phyloP scores from a whole-genome alignment of 2,329 filamentous ascomycete genomes.

The Cephalotrichum gorgonifer region DNA sequence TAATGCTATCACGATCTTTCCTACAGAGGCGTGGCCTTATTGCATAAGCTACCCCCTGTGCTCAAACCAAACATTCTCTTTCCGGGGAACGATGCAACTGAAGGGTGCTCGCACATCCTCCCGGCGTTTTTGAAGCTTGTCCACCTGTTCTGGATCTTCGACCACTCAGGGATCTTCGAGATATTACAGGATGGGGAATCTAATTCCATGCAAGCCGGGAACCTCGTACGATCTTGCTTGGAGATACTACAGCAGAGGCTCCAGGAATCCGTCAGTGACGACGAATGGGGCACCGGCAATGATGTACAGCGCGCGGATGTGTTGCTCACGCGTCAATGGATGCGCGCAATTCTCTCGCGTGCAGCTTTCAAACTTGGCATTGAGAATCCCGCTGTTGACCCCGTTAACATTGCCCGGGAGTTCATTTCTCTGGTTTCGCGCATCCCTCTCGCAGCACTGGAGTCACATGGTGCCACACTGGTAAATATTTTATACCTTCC shows the following conservation, averaged over 20 bases:
- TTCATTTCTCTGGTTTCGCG: conserved; percentile 30
- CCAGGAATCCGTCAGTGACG: conserved; percentile 25
- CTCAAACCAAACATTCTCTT: conserved; percentile 29
- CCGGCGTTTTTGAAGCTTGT: conserved; percentile 38
- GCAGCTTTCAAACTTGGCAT: conserved; percentile 23
- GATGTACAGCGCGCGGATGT: conserved; percentile 38
- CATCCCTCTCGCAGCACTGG: conserved; percentile 33
- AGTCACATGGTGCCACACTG: conserved; percentile 37
- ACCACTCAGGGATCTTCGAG: conserved; percentile 36
- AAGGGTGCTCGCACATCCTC: conserved; percentile 31
- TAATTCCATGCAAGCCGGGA: conserved; percentile 17
- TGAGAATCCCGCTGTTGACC: conserved; percentile 19
- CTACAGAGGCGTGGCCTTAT: conserved; percentile 30
- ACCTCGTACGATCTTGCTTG: conserved; percentile 18
- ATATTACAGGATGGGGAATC: conserved; percentile 28
- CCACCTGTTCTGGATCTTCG: conserved; percentile 38
- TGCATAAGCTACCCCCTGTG: conserved; percentile 37
- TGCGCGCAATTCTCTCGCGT: conserved; percentile 37
- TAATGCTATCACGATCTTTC: conserved; percentile 11
- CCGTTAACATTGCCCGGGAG: conserved; percentile 33
- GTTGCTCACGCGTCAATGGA: conserved; percentile 39
- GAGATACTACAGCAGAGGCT: conserved; percentile 30
- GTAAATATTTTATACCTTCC: conserved; percentile 8
- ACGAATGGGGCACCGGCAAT: conserved; percentile 25
- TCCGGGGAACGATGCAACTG: conserved; percentile 19